Evolutionary conservation across 78 protist genomes (phyloP), one percentile per base, ranked within the genome.

Genomic region (Mantamonas sphyraenae): DNA sequence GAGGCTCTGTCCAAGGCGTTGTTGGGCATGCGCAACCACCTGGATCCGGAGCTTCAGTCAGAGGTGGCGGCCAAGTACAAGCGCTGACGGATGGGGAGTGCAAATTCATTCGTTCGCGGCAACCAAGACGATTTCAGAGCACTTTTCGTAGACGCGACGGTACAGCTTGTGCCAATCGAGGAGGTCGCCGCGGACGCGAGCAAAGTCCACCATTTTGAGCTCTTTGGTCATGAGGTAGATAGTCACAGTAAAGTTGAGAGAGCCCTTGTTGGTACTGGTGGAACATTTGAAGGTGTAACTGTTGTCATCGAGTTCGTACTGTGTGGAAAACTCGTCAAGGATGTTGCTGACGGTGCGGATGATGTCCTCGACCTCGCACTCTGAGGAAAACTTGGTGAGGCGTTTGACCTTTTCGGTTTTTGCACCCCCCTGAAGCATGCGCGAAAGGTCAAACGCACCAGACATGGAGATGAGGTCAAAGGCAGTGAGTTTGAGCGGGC

Each of bases 1-100:
- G 70, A 73, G 9, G 79, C 79, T 1, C 71, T 56, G 3, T n/a
- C 73, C 19, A 73, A 64, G 58, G 28, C 70, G 33, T 28, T 73
- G 4, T 19, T 38, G 62, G 73, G 73, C 2, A 30, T 53, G 17
- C 73, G 73, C 53, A 68, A 51, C 57, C 30, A 30, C 4, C 45
- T 68, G 30, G 73, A 68, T 28, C 53, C 73, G 17, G 39, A 34
- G 2, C 37, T 43, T 7, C 60, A 62, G 47, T 4, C 26, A 8
- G 73, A 68, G 26, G 26, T 43, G 34, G 12, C 24, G 55, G 73
- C 47, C 40, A 68, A 68, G 58, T 68, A 68, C 62, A 68, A 68
- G 58, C n/a, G n/a, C n/a, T n/a, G n/a, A n/a, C n/a, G n/a, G n/a
- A n/a, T n/a, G n/a, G n/a, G n/a, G n/a, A n/a, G n/a, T n/a, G n/a